phyloP scores from a whole-genome alignment of 371 early-diverging fungal genomes.

The Apophysomyces ossiformis region DNA sequence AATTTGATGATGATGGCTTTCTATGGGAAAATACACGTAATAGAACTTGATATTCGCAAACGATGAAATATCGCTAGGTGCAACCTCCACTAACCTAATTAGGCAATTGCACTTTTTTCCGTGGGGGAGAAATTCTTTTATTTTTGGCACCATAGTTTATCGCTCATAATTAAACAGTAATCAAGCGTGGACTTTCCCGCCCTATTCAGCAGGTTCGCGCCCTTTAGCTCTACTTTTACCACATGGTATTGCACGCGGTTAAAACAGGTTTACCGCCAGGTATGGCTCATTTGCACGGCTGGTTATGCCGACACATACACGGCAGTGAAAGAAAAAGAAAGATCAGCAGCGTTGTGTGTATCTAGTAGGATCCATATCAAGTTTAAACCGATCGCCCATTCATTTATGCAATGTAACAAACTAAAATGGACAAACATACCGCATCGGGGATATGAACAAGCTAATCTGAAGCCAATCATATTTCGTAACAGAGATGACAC shows the following conservation, averaged over 20 bases:
- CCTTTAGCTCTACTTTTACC: background rate
- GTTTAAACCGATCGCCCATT: slow-evolving; percentile 8
- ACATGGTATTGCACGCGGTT: too few species aligned
- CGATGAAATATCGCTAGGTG: background rate
- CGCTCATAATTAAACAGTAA: slow-evolving; percentile 1
- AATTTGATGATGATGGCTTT: background rate
- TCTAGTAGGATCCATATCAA: background rate
- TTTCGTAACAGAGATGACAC: background rate
- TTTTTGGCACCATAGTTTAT: background rate
- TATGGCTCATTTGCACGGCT: too few species aligned
- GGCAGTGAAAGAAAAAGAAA: background rate
- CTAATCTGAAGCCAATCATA: background rate
- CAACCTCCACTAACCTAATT: background rate
- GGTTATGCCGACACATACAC: too few species aligned
- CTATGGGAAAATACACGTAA: background rate
- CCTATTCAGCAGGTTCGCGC: background rate
- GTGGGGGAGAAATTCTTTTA: background rate
- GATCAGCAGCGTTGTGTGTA: slow-evolving; percentile 13
- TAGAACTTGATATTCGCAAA: background rate
- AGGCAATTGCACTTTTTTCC: background rate
- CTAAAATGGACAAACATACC: slow-evolving; percentile 10
- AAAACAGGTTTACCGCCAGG: too few species aligned
- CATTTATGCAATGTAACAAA: slow-evolving; percentile 11
- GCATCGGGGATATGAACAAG: background rate
- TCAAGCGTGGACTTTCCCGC: background rate